Evolutionary conservation across 805 yeast species (phyloP).

Genomic region (Candida oleophila): DNA sequence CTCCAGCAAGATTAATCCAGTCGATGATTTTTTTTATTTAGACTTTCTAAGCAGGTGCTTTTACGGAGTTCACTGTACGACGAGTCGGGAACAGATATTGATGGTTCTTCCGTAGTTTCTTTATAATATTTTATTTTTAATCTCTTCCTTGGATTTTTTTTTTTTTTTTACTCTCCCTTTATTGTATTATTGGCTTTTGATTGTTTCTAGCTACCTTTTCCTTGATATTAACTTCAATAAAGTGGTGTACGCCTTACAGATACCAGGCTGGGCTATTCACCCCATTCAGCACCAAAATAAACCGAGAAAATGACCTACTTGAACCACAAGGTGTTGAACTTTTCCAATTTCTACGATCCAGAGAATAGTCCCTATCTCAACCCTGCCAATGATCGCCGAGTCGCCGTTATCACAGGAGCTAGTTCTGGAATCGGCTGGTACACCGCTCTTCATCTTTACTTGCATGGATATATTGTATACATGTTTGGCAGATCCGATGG

Average conservation of each 20-base stretch:
- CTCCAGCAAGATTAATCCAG: too few relatives aligned
- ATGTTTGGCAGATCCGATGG: constrained; percentile 34
- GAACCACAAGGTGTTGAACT: constrained; percentile 1
- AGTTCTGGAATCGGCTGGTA: constrained; percentile 42
- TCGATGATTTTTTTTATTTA: too few relatives aligned
- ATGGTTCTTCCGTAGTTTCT: background rate
- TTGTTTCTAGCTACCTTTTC: too few relatives aligned
- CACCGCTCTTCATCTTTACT: constrained; percentile 36
- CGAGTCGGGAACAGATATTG: too few relatives aligned
- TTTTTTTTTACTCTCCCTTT: background rate
- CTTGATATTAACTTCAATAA: too few relatives aligned
- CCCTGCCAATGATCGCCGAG: constrained; percentile 24
- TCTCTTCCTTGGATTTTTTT: background rate
- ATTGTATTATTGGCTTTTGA: too few relatives aligned
- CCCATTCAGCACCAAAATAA: background rate
- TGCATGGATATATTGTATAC: constrained; percentile 40
- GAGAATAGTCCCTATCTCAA: constrained; percentile 26
- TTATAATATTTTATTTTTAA: too few relatives aligned
- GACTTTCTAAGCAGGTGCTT: too few relatives aligned
- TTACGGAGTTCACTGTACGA: too few relatives aligned
- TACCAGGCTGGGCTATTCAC: too few relatives aligned
- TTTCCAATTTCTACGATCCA: constrained; percentile 23
- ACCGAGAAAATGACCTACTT: background rate
- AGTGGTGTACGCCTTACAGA: too few relatives aligned
- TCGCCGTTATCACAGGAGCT: constrained; percentile 40